Conservation (phyloP, 768 basidiomycete genomes). For the Rhodotorula taiwanensis region DNA sequence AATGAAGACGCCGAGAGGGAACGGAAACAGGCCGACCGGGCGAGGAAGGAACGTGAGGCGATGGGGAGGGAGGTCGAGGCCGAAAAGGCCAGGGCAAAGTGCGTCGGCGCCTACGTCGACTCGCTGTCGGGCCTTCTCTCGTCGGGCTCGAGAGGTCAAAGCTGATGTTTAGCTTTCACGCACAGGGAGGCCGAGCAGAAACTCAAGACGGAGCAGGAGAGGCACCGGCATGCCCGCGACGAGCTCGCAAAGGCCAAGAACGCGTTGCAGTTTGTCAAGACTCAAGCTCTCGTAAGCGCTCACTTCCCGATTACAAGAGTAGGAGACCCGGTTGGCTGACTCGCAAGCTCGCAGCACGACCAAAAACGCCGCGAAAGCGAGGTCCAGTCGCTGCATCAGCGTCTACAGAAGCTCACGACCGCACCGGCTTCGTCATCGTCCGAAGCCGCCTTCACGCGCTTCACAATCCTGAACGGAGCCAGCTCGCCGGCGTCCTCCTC, state of each 20-base stretch:
- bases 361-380: constrained; percentile 27
- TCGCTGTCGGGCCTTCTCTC: neutral
- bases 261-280: constrained; percentile 26
- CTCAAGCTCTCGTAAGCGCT: constrained; percentile 13
- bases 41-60: neutral
- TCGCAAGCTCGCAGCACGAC: constrained; percentile 9
- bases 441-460: constrained; percentile 13
- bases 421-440: neutral
- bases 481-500: neutral
- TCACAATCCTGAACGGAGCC: constrained; percentile 15
- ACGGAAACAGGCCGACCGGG: neutral
- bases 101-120: too few species aligned
- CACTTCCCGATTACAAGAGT: neutral
- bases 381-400: constrained; percentile 2
- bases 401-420: constrained; percentile 23
- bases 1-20: constrained; percentile 10
- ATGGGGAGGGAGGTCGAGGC: constrained; percentile 11
- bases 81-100: constrained; percentile 15
- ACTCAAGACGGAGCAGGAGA: constrained; percentile 20
- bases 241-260: constrained; percentile 20
- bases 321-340: neutral
- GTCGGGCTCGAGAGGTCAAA: too few species aligned
- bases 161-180: neutral
- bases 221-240: constrained; percentile 7
- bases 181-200: constrained; percentile 8